A percentile compares a stretch with the other conserved stretches of the same genome.
Evolutionary conservation across 352 stramenopile species (phyloP).

Genomic region (Peronospora farinosa): DNA sequence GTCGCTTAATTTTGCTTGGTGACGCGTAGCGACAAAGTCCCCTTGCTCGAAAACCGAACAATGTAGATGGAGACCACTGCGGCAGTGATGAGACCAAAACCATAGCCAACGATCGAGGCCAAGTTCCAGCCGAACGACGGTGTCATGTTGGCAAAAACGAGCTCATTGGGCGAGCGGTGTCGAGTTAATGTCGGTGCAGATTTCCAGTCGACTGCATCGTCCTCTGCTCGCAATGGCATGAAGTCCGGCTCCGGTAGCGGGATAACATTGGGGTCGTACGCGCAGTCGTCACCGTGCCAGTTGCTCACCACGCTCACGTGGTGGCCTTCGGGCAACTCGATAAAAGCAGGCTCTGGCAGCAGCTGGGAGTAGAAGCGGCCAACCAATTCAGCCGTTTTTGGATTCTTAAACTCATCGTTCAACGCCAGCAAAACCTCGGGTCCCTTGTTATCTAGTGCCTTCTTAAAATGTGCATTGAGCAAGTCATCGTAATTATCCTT

Average conservation of each 20-base stretch:
- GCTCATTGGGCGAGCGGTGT: constrained; percentile 30
- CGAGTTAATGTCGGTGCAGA: constrained; percentile 16
- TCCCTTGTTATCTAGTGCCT: constrained; percentile 42
- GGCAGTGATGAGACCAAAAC: constrained; percentile 40
- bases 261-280: constrained; percentile 50
- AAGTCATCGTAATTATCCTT: constrained; percentile 44
- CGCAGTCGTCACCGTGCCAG: constrained; percentile 60
- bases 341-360: constrained; percentile 43
- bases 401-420: constrained; percentile 71
- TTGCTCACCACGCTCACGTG: constrained; percentile 55
- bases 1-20: constrained; percentile 32
- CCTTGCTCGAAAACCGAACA: constrained; percentile 49
- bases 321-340: constrained; percentile 56
- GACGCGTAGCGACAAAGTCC: constrained; percentile 13
- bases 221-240: constrained; percentile 21
- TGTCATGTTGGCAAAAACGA: constrained; percentile 32
- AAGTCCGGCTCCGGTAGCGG: constrained; percentile 26
- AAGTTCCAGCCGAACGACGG: constrained; percentile 27
- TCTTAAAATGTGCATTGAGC: constrained; percentile 30
- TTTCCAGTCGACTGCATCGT: constrained; percentile 16
- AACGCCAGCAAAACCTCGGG: constrained; percentile 61
- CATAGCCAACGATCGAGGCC: constrained; percentile 39
- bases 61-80: constrained; percentile 51
- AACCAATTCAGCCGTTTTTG: constrained; percentile 49
- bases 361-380: constrained; percentile 53